A percentile compares a stretch with the other conserved stretches of the same genome.
Conservation (phyloP, 2,329 filamentous ascomycete species). For the Claviceps monticola region DNA sequence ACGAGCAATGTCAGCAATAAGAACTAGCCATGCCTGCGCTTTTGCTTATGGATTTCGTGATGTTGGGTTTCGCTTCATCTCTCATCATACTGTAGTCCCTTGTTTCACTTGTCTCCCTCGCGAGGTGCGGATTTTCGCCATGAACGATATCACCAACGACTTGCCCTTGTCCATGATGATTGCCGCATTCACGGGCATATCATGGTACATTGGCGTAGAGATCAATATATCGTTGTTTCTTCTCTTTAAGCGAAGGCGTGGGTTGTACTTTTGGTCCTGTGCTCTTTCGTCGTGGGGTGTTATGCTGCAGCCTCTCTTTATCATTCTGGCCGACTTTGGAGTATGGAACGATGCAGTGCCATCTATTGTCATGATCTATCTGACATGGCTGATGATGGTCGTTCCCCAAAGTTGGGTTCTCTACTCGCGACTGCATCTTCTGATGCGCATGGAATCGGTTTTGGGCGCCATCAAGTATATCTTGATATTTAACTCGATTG, state of each 20-base stretch:
- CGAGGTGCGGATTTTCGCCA: background rate
- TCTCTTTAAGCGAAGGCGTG: constrained; percentile 16
- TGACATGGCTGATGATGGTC: constrained; percentile 30
- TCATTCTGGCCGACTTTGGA: constrained; percentile 24
- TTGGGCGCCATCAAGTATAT: constrained; percentile 37
- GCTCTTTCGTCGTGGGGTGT: constrained; percentile 16
- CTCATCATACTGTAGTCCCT: no score
- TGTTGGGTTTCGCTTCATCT: no score
- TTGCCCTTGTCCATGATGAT: constrained; percentile 19
- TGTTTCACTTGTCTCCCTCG: background rate
- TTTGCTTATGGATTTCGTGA: background rate
- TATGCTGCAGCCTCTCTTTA: constrained; percentile 24
- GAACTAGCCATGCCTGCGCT: background rate
- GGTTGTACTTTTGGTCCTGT: constrained; percentile 22
- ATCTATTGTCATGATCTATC: constrained; percentile 9
- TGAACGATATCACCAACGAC: constrained; percentile 10
- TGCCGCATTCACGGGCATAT: constrained; percentile 22
- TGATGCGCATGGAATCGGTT: constrained; percentile 33
- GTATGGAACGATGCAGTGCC: constrained; percentile 7
- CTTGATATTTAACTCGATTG: constrained; percentile 38
- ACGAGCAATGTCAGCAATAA: background rate
- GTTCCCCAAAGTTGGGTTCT: constrained; percentile 45
- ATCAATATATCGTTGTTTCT: constrained; percentile 16
- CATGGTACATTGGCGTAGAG: constrained; percentile 18
- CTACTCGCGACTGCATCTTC: constrained; percentile 46